These are phyloP conservation scores for Nakataea oryzae DNA, from an alignment of 2,329 filamentous ascomycete genomes.

Conservation along the genomic window DNA sequence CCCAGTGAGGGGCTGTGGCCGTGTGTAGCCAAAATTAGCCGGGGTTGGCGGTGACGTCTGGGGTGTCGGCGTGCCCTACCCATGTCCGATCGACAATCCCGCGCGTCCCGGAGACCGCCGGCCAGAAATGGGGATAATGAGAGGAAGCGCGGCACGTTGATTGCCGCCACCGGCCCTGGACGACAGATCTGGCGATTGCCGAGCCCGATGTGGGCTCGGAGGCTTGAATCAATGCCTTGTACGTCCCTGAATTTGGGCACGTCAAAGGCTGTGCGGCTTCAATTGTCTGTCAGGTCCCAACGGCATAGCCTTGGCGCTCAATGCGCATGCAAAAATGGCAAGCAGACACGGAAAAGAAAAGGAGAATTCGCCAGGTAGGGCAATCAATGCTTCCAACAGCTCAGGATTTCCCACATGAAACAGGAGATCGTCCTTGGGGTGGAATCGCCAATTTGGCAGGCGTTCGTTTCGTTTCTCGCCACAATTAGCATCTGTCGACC, in stretches of 20 bases:
- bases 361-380: not conserved
- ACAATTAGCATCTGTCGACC: not conserved
- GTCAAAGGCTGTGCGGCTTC: no score
- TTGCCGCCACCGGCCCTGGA: not conserved
- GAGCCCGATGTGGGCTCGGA: not conserved
- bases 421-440: no score
- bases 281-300: no score
- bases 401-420: not conserved
- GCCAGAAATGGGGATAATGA: not conserved
- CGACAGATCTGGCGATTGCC: not conserved
- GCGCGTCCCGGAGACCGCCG: not conserved
- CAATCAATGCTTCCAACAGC: not conserved
- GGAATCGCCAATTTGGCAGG: no score
- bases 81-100: not conserved
- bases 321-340: not conserved
- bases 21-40: no score
- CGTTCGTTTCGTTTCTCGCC: not conserved
- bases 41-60: no score
- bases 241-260: no score
- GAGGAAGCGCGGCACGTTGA: not conserved
- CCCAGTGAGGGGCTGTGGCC: no score
- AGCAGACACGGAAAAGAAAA: not conserved
- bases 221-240: not conserved
- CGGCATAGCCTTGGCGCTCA: not conserved
- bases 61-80: not conserved